Conservation (phyloP, 306 rosid genomes). For the Dalbergia cochinchinensis region DNA sequence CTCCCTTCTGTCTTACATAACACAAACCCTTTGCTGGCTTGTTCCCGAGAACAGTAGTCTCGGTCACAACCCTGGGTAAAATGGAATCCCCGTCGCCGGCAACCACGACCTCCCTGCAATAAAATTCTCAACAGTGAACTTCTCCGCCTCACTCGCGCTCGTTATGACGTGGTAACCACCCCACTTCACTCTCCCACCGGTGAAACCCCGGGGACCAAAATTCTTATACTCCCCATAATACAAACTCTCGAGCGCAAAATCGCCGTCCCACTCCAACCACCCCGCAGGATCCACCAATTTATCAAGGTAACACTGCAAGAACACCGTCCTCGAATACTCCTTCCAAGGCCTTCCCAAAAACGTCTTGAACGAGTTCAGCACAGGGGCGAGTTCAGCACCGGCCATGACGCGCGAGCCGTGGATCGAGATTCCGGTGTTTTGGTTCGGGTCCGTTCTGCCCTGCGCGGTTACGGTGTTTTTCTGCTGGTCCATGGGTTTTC, state of each 20-base stretch:
- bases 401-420: conserved; percentile 61
- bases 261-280: conserved; percentile 67
- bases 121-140: conserved; percentile 53
- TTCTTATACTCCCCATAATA: conserved; percentile 68
- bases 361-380: conserved; percentile 45
- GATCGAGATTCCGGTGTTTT: conserved; percentile 61
- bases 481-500: conserved; percentile 56
- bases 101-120: conserved; percentile 64
- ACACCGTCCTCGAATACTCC: conserved; percentile 59
- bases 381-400: conserved; percentile 45
- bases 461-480: conserved; percentile 60
- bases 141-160: conserved; percentile 47
- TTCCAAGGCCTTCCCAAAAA: conserved; percentile 70
- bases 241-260: conserved; percentile 60
- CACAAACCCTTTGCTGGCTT: no score
- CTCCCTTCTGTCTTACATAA: no score
- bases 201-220: conserved; percentile 57
- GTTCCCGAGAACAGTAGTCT: neutral
- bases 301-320: conserved; percentile 48
- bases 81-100: conserved; percentile 60
- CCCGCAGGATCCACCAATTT: conserved; percentile 58
- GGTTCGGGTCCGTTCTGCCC: conserved; percentile 63
- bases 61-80: conserved; percentile 44
- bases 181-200: conserved; percentile 60
- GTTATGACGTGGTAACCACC: conserved; percentile 57